Evolutionary conservation across 2,329 filamentous ascomycete species (phyloP).

Genomic region (Sporothrix schenckii): DNA sequence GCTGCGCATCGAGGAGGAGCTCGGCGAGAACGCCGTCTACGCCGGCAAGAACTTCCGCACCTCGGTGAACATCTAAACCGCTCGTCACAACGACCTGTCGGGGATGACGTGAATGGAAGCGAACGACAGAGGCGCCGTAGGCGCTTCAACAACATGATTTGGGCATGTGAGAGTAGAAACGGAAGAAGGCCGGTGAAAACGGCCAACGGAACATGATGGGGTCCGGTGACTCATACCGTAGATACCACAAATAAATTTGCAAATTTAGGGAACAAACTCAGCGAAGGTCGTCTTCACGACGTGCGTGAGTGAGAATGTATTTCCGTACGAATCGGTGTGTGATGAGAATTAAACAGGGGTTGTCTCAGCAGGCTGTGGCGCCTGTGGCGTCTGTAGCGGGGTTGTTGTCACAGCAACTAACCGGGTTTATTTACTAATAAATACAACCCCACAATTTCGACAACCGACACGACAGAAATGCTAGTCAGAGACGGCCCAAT

Average conservation of each 20-base stretch:
- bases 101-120: slow-evolving; percentile 3
- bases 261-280: slow-evolving; percentile 26
- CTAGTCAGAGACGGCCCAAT: neutral
- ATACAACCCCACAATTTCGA: slow-evolving; percentile 29
- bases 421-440: slow-evolving; percentile 35
- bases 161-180: slow-evolving; percentile 22
- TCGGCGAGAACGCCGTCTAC: slow-evolving; percentile 87
- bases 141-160: slow-evolving; percentile 1
- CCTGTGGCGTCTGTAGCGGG: slow-evolving; percentile 13
- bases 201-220: slow-evolving; percentile 28
- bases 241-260: slow-evolving; percentile 32
- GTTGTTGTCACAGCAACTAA: slow-evolving; percentile 36
- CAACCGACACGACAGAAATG: slow-evolving; percentile 27
- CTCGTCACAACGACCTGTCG: neutral
- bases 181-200: slow-evolving; percentile 10
- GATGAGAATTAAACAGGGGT: neutral
- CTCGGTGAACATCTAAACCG: slow-evolving; percentile 77
- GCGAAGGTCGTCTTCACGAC: no score
- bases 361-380: neutral
- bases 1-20: slow-evolving; percentile 98
- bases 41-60: slow-evolving; percentile 91
- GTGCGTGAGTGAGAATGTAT: neutral
- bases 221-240: slow-evolving; percentile 26
- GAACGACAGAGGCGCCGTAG: neutral
- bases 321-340: neutral